phyloP scores from a whole-genome alignment of 345 rosid genomes.

The Pistacia vera region DNA sequence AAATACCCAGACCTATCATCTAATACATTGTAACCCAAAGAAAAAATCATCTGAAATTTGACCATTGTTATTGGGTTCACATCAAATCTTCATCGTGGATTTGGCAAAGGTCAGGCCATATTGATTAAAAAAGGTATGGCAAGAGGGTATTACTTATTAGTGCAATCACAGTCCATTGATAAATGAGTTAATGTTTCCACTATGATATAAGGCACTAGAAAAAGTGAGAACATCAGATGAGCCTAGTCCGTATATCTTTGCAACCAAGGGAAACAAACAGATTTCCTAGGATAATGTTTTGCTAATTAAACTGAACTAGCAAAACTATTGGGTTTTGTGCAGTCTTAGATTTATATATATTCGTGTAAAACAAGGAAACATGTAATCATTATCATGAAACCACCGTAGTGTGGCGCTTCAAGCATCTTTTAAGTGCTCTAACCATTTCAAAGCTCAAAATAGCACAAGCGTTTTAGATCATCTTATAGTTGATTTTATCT shows the following conservation, averaged over 20 bases:
- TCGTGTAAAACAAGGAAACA: not conserved
- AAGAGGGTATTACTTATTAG: not conserved
- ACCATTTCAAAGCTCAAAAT: too few species aligned
- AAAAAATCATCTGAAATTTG: constrained; percentile 1
- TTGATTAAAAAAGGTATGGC: not conserved
- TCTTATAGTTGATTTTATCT: not conserved
- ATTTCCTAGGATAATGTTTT: too few species aligned
- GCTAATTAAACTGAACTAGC: not conserved
- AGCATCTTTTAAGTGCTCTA: not conserved
- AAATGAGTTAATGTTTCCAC: too few species aligned
- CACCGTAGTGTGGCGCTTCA: not conserved
- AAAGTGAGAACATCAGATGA: too few species aligned
- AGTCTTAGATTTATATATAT: too few species aligned
- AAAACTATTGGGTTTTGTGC: not conserved
- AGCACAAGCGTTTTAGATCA: too few species aligned
- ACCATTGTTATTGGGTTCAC: not conserved
- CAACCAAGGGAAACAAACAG: not conserved
- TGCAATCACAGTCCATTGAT: too few species aligned
- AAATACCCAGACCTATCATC: not conserved
- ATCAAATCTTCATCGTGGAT: not conserved
- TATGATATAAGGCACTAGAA: too few species aligned
- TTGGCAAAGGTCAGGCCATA: not conserved
- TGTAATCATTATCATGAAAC: too few species aligned
- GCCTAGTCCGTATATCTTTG: not conserved
- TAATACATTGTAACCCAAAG: not conserved